phyloP scores from a whole-genome alignment of 2,329 filamentous ascomycete species.

The Aphanocladium album region DNA sequence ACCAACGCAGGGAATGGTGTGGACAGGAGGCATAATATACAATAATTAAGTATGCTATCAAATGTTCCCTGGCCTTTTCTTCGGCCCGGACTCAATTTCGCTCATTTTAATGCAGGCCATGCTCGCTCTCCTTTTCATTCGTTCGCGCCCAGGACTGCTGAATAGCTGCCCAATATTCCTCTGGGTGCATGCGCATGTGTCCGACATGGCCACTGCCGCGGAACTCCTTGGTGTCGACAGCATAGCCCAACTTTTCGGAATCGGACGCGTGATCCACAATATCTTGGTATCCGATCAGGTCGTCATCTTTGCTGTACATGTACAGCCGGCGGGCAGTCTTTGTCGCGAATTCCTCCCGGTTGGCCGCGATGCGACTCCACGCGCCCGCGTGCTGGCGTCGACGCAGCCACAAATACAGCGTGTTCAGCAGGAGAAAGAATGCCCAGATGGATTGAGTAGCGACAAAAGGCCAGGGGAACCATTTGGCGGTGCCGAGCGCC shows the following conservation, averaged over 20 bases:
- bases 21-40: no score
- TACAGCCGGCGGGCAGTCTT: slow-evolving; percentile 44
- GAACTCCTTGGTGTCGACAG: slow-evolving; percentile 41
- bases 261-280: slow-evolving; percentile 49
- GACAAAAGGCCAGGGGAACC: slow-evolving; percentile 45
- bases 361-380: slow-evolving; percentile 32
- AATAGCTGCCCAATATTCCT: slow-evolving; percentile 52
- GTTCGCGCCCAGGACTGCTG: background rate
- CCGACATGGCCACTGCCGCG: slow-evolving; percentile 56
- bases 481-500: slow-evolving; percentile 42
- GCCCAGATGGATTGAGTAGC: slow-evolving; percentile 45
- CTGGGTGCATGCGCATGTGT: slow-evolving; percentile 52
- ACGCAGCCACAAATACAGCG: slow-evolving; percentile 28
- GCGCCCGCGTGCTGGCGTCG: slow-evolving; percentile 37
- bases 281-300: slow-evolving; percentile 51
- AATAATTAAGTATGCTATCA: no score
- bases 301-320: slow-evolving; percentile 54
- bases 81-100: no score
- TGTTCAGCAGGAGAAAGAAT: slow-evolving; percentile 34
- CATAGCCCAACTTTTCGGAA: slow-evolving; percentile 44
- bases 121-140: background rate
- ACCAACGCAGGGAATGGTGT: no score
- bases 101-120: no score
- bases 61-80: no score
- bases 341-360: slow-evolving; percentile 33